phyloP scores from a whole-genome alignment of 106 monocot genomes.

The Dendrobium chrysotoxum region DNA sequence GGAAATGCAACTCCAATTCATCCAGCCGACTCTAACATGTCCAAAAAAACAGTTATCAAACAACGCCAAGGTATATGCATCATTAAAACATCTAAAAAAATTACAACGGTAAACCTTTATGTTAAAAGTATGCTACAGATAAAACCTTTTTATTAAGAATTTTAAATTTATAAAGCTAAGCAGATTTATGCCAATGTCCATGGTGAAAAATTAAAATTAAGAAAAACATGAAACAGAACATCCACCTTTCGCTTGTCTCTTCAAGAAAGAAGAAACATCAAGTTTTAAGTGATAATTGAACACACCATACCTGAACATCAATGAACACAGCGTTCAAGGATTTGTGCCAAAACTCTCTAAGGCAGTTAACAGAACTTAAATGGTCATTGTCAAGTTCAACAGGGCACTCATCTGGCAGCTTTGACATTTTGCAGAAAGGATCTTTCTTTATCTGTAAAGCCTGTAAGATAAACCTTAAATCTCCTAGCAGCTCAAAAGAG shows the following conservation, averaged over 20 bases:
- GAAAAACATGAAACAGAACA: neutral
- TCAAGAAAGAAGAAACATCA: neutral
- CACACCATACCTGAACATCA: slow-evolving; percentile 56
- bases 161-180: neutral
- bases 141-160: neutral
- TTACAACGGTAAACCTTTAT: neutral
- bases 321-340: slow-evolving; percentile 48
- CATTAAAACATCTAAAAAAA: neutral
- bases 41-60: neutral
- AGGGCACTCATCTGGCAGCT: slow-evolving; percentile 47
- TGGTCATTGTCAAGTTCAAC: slow-evolving; percentile 40
- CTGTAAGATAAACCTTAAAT: slow-evolving; percentile 12
- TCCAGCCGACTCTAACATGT: neutral
- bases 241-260: neutral
- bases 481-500: neutral
- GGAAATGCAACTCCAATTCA: neutral
- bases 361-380: slow-evolving; percentile 46
- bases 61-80: neutral
- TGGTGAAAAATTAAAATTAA: neutral
- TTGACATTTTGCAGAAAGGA: slow-evolving; percentile 31
- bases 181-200: neutral
- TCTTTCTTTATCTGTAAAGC: slow-evolving; percentile 27
- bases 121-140: neutral
- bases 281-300: neutral
- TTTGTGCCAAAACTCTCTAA: slow-evolving; percentile 74